These are phyloP conservation scores for Aureobasidium leucospermi DNA, from an alignment of 2,329 filamentous ascomycete species.

Conservation along the genomic window DNA sequence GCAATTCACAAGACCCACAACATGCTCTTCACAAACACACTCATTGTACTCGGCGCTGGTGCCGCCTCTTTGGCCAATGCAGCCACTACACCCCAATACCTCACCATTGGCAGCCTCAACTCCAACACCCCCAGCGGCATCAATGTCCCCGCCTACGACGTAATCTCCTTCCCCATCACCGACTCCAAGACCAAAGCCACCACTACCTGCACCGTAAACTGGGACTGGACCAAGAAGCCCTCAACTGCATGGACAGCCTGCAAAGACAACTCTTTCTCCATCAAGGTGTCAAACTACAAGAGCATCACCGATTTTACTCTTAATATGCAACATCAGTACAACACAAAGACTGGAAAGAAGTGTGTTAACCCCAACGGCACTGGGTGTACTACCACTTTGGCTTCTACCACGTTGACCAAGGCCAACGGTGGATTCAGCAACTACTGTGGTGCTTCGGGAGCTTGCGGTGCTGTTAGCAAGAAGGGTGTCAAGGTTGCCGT, in stretches of 20 bases:
- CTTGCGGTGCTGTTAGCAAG: not conserved
- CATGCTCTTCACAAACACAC: slow-evolving; percentile 7
- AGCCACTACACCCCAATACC: slow-evolving; percentile 3
- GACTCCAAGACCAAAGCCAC: slow-evolving; percentile 9
- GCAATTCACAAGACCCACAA: not conserved
- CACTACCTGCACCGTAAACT: slow-evolving; percentile 3
- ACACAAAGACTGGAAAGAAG: slow-evolving; percentile 9
- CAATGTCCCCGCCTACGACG: not conserved
- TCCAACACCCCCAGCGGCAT: slow-evolving; percentile 10
- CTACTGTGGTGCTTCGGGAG: slow-evolving; percentile 8
- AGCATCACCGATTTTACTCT: not conserved
- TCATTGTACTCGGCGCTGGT: slow-evolving; percentile 1
- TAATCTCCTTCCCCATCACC: slow-evolving; percentile 2
- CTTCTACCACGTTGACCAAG: not conserved
- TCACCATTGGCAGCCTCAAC: not conserved
- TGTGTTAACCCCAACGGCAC: not conserved
- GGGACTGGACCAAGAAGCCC: slow-evolving; percentile 9
- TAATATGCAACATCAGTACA: slow-evolving; percentile 1
- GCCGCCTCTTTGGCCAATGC: not conserved
- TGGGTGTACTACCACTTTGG: not conserved
- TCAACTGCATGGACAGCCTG: not conserved
- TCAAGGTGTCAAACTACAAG: slow-evolving; percentile 6
- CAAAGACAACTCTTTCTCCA: not conserved
- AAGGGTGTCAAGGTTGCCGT: not conserved
- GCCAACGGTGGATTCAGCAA: not conserved